Conservation (phyloP, 768 basidiomycete genomes). For the Strobilomyces confusus region DNA sequence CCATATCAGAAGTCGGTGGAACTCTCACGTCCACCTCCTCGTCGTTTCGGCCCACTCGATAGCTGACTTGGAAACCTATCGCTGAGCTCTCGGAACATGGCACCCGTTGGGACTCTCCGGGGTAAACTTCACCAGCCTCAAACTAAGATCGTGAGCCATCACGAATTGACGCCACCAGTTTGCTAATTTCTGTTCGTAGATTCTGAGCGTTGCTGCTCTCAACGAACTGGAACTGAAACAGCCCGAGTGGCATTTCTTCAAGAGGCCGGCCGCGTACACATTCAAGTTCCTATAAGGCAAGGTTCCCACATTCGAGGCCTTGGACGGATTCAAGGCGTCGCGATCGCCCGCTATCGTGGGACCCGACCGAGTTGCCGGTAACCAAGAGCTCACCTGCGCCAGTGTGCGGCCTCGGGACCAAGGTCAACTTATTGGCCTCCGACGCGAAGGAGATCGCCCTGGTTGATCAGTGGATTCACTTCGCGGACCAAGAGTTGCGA, state of each 20-base stretch:
- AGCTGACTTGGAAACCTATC: not conserved
- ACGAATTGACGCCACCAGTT: not conserved
- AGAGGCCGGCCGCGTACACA: constrained; percentile 13
- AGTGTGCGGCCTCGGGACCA: constrained; percentile 4
- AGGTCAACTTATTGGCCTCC: constrained; percentile 12
- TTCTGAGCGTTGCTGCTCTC: constrained; percentile 17
- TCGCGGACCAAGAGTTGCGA: constrained; percentile 16
- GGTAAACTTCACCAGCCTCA: constrained; percentile 10
- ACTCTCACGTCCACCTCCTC: not conserved
- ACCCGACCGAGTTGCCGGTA: no score
- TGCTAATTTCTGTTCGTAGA: not conserved
- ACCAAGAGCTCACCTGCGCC: not conserved
- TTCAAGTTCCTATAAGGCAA: constrained; percentile 18
- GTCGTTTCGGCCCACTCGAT: not conserved
- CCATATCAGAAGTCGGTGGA: not conserved
- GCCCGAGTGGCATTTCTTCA: not conserved
- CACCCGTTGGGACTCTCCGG: constrained; percentile 17
- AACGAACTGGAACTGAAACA: constrained; percentile 10
- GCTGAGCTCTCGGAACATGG: constrained; percentile 3
- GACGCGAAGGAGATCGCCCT: constrained; percentile 5
- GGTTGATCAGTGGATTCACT: constrained; percentile 23
- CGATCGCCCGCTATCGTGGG: constrained; percentile 20
- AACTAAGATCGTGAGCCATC: constrained; percentile 13
- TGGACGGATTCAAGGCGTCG: constrained; percentile 17
- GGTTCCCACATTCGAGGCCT: constrained; percentile 17